Evolutionary conservation across 2,329 filamentous ascomycete genomes (phyloP).

Genomic region (Ceratocystis alfenasii): DNA sequence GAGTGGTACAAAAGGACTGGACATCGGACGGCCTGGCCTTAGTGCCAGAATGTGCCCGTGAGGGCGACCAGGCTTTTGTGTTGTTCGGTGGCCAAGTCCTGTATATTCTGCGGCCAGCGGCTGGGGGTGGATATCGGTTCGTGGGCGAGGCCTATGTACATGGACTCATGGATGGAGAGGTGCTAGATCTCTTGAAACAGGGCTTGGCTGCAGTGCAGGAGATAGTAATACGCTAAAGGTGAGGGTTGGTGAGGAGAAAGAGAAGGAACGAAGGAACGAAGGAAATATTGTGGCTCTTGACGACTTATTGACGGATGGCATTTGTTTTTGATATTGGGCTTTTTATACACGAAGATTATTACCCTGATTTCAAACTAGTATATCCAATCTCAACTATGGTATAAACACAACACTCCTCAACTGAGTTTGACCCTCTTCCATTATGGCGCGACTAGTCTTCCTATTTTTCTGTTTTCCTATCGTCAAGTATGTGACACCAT

Average conservation of each 20-base stretch:
- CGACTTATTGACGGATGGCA: not conserved
- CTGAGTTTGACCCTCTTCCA: too few relatives aligned
- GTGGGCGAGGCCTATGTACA: constrained; percentile 27
- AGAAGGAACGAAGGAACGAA: not conserved
- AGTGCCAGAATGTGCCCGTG: constrained; percentile 20
- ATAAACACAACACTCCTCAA: too few relatives aligned
- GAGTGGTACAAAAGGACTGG: constrained; percentile 23
- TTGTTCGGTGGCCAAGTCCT: constrained; percentile 24
- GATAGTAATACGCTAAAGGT: constrained; percentile 20
- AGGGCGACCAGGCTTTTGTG: constrained; percentile 24
- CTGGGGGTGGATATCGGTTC: constrained; percentile 23
- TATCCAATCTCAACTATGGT: not conserved
- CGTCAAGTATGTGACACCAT: not conserved
- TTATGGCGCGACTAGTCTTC: not conserved
- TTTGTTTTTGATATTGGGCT: not conserved
- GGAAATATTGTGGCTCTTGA: not conserved
- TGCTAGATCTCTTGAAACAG: constrained; percentile 22
- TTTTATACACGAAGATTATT: not conserved
- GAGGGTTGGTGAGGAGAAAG: not conserved
- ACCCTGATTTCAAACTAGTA: not conserved
- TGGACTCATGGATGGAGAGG: constrained; percentile 27
- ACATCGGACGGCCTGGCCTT: constrained; percentile 22
- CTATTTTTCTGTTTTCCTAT: not conserved
- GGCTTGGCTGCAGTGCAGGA: constrained; percentile 22
- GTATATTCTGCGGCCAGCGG: constrained; percentile 23